Evolutionary conservation across 2,329 filamentous ascomycete species (phyloP), one percentile per base, ranked within the genome.

Genomic region (Aspergillus nomiae): DNA sequence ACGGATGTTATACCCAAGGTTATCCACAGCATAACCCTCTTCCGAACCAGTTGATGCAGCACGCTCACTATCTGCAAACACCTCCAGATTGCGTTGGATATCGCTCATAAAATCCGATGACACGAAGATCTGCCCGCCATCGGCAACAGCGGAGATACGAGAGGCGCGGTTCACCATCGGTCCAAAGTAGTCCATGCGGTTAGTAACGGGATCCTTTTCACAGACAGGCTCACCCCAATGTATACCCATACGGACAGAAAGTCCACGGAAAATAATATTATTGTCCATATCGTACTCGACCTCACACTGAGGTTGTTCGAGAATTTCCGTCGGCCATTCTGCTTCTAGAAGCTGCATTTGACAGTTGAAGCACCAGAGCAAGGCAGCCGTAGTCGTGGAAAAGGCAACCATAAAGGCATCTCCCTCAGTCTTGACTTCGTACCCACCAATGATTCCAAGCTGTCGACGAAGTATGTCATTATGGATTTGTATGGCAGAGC

Each of bases 391-490:
- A 2, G 95, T 93, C 0, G 95, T 98, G 1, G 94, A 92, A 78
- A 99, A 99, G 11, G 94, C 96, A 36, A 99, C 95, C 94, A 99
- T 98, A 74, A 99, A 99, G 10, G 95, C 95, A 79, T 99, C 95
- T 69, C 95, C 95, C 92, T 99, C 95, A 21, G 95, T 99, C 84
- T 99, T 99, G 78, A 99, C 95, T 80, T 99, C 95, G 74, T 97
- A 99, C 1, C 95, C 95, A 73, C 95, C 95, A 70, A 97, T 96
- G 66, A 94, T 90, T 57, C 95, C 89, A 69, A 99, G 83, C 75
- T 98, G 94, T 61, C 95, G 87, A 69, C 95, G 90, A 90, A 99
- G 96, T 53, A 97, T 88, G 72, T 97, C 93, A 77, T 99, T 99
- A 84, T 99, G 95, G 69, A 97, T 89, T 78, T 94, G 96, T 80